Evolutionary conservation across 768 basidiomycete genomes (phyloP).

Genomic region (Crassisporium funariophilum): DNA sequence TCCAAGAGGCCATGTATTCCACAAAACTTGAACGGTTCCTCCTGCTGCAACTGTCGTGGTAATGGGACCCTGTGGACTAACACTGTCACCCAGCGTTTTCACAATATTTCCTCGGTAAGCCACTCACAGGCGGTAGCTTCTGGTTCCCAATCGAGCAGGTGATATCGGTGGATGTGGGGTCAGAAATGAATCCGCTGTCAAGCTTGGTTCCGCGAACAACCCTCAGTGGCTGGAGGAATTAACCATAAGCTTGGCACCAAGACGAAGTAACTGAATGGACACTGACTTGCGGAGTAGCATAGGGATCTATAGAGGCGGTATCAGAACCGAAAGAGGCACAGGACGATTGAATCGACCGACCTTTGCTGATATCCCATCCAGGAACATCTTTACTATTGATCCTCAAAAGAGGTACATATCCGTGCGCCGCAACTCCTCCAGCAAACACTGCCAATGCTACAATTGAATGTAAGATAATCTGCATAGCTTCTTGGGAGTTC

Average conservation of each 20-base stretch:
- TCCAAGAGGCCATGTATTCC: conserved; percentile 43
- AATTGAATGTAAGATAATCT: too few relatives aligned
- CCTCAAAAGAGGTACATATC: conserved; percentile 36
- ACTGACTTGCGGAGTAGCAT: conserved; percentile 34
- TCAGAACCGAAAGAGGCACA: not conserved
- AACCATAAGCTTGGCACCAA: not conserved
- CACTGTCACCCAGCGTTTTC: too few relatives aligned
- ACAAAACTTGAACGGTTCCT: conserved; percentile 33
- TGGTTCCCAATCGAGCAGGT: conserved; percentile 42
- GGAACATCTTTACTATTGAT: conserved; percentile 33
- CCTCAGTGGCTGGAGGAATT: conserved; percentile 31
- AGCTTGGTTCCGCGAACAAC: conserved; percentile 37
- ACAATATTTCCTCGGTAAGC: too few relatives aligned
- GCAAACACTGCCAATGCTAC: conserved; percentile 20
- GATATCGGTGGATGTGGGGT: conserved; percentile 33
- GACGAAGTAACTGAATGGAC: not conserved
- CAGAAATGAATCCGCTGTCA: conserved; percentile 37
- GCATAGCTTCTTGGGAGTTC: too few relatives aligned
- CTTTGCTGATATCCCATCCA: conserved; percentile 38
- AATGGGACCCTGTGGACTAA: conserved; percentile 31
- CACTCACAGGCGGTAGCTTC: conserved; percentile 34
- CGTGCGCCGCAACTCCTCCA: conserved; percentile 32
- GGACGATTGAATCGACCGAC: conserved; percentile 9
- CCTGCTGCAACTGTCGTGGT: conserved; percentile 38
- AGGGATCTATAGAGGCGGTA: conserved; percentile 24